Evolutionary conservation across 2,329 filamentous ascomycete species (phyloP).

Genomic region (Verticillium klebahnii): DNA sequence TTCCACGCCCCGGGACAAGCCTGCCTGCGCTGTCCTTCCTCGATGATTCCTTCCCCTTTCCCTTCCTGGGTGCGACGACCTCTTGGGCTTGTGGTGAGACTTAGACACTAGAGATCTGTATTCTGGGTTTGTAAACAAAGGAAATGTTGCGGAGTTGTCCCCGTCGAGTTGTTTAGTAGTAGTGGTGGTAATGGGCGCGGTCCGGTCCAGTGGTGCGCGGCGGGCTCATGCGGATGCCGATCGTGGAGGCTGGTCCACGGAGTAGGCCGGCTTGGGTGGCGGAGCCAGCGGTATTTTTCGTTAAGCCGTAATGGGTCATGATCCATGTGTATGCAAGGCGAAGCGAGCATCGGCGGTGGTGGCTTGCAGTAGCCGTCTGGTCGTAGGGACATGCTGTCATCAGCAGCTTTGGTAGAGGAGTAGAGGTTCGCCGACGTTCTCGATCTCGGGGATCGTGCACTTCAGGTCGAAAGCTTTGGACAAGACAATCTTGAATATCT

Average conservation of each 20-base stretch:
- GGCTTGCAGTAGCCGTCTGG: slow-evolving; percentile 1
- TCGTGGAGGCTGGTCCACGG: not conserved
- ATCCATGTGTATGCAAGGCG: slow-evolving; percentile 8
- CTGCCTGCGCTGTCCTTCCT: not conserved
- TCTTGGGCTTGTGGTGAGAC: not conserved
- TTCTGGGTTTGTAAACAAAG: not conserved
- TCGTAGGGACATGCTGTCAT: not conserved
- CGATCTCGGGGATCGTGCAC: slow-evolving; percentile 98
- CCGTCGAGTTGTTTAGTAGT: not conserved
- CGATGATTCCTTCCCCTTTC: not conserved
- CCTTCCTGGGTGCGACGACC: not conserved
- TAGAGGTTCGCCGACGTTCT: slow-evolving; percentile 93
- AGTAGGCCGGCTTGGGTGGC: not conserved
- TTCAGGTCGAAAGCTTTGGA: slow-evolving; percentile 98
- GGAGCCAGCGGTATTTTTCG: not conserved
- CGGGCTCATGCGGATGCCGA: not conserved
- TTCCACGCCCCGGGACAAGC: not conserved
- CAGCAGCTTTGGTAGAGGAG: slow-evolving; percentile 75
- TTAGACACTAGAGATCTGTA: not conserved
- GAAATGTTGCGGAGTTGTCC: not conserved
- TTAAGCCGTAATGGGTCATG: slow-evolving; percentile 13
- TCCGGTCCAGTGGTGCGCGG: not conserved
- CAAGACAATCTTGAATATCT: slow-evolving; percentile 99
- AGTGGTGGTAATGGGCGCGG: not conserved
- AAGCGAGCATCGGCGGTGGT: not conserved